Percentiles rank a stretch among this genome's conserved stretches.
Evolutionary conservation across 306 rosid species (phyloP).

Genomic region (Vigna trinervia): DNA sequence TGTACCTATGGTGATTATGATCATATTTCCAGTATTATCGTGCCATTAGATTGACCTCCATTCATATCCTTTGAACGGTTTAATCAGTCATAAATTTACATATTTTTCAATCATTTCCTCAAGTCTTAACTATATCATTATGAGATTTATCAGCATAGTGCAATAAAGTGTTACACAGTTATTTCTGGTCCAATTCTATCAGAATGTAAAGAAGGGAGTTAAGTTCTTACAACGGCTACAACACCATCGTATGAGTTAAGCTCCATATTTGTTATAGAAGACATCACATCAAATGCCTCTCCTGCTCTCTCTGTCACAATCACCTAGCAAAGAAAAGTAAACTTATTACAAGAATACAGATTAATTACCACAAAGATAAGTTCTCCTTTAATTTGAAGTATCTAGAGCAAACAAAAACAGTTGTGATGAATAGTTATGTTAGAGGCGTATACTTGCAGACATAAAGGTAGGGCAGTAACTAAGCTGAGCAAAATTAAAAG

Average conservation of each 20-base stretch:
- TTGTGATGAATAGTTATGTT: conserved; percentile 14
- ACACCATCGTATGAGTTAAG: conserved; percentile 88
- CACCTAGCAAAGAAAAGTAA: conserved; percentile 59
- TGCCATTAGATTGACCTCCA: not conserved
- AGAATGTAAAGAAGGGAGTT: conserved; percentile 37
- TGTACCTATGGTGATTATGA: not conserved
- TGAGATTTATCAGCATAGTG: conserved; percentile 1
- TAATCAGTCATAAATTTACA: not conserved
- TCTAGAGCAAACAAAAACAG: conserved; percentile 9
- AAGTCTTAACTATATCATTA: not conserved
- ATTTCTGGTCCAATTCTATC: conserved; percentile 4
- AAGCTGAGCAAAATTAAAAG: not conserved
- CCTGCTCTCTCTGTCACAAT: conserved; percentile 91
- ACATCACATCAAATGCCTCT: conserved; percentile 80
- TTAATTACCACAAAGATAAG: conserved; percentile 17
- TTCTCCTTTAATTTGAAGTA: conserved; percentile 16
- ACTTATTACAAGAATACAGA: conserved; percentile 30
- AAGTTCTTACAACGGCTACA: conserved; percentile 81
- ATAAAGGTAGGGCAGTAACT: not conserved
- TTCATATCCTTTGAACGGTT: not conserved
- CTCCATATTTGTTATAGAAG: conserved; percentile 65
- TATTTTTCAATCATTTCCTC: conserved; percentile 1
- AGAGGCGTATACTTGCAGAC: conserved; percentile 5
- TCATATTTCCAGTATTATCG: not conserved
- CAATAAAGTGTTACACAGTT: not conserved